Conservation (phyloP, 805 yeast genomes). For the Metschnikowia dekortorum region DNA sequence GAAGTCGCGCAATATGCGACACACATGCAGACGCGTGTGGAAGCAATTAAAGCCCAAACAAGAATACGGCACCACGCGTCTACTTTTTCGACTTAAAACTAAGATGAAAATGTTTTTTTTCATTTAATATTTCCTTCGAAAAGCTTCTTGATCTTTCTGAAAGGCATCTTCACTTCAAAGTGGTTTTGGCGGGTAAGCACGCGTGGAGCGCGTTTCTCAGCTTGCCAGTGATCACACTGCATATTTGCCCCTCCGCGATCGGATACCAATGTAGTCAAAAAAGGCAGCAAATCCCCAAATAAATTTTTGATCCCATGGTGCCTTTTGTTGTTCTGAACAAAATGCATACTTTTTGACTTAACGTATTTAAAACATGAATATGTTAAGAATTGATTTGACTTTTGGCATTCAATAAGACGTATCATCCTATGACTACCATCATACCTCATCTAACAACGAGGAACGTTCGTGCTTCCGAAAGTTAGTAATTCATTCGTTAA, state of each 20-base stretch:
- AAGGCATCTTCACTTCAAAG: neutral
- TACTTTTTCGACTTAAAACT: no score
- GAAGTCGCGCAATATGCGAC: conserved; percentile 3
- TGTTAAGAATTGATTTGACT: no score
- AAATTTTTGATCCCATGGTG: neutral
- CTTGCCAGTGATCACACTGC: neutral
- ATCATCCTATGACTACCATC: no score
- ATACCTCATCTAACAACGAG: no score
- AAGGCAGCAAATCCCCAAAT: no score
- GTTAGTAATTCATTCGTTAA: no score
- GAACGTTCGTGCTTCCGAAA: no score
- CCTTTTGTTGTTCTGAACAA: neutral
- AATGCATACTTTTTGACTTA: no score
- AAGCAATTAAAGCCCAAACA: neutral
- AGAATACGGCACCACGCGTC: neutral
- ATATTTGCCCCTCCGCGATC: neutral
- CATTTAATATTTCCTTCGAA: neutral
- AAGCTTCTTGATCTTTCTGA: neutral
- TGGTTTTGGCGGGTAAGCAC: conserved; percentile 1
- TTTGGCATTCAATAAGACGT: no score
- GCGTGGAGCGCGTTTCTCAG: conserved; percentile 1
- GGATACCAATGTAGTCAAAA: neutral
- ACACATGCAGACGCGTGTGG: conserved; percentile 3
- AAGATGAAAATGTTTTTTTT: neutral
- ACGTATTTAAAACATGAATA: no score